Conservation (phyloP, 768 basidiomycete species). For the Suillus ampliporus region DNA sequence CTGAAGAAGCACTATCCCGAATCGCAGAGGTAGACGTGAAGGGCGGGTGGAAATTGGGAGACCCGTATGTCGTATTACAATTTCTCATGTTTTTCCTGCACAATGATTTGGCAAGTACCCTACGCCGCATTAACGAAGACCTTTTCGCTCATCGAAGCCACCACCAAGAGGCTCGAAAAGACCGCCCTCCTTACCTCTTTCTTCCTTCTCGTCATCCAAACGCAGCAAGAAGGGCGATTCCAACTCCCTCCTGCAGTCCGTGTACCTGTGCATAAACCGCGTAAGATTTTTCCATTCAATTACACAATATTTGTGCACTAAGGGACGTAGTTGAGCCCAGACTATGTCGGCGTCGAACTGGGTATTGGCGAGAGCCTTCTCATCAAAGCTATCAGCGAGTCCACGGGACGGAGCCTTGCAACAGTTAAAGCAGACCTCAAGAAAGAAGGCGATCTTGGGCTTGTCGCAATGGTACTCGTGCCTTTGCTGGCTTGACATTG, state of each 20-base stretch:
- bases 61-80: conserved; percentile 62
- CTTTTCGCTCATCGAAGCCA: conserved; percentile 89
- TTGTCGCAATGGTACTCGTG: conserved; percentile 84
- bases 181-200: conserved; percentile 87
- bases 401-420: conserved; percentile 85
- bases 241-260: conserved; percentile 80
- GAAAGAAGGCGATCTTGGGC: conserved; percentile 93
- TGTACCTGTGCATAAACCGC: conserved; percentile 97
- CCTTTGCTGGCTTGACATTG: not conserved
- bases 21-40: conserved; percentile 74
- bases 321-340: conserved; percentile 77
- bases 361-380: conserved; percentile 96
- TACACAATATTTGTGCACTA: conserved; percentile 8
- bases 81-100: not conserved
- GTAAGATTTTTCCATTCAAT: conserved; percentile 44
- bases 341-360: conserved; percentile 93
- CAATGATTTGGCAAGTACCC: conserved; percentile 61
- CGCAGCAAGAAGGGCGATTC: conserved; percentile 78
- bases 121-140: conserved; percentile 91
- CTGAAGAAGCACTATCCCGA: conserved; percentile 65
- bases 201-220: conserved; percentile 86
- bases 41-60: conserved; percentile 84
- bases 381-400: conserved; percentile 94
- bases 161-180: conserved; percentile 95
- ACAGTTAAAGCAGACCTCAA: conserved; percentile 91